These are phyloP conservation scores for Ogataea pini DNA, from an alignment of 805 yeast genomes.

Conservation along the genomic window DNA sequence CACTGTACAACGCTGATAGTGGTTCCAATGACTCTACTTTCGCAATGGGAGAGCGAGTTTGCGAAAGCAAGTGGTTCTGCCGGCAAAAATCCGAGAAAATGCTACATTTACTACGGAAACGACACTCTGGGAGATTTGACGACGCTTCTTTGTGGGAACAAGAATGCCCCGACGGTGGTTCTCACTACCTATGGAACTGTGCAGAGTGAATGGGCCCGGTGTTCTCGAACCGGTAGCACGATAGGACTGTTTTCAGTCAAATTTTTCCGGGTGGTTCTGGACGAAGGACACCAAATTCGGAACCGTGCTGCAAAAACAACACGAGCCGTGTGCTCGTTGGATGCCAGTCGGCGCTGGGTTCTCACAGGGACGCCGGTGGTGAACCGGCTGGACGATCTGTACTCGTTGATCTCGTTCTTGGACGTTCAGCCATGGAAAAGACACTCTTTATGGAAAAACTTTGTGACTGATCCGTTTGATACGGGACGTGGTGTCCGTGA, in stretches of 20 bases:
- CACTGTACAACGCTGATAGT: conserved; percentile 71
- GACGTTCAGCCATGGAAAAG: conserved; percentile 89
- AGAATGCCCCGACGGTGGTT: conserved; percentile 63
- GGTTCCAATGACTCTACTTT: conserved; percentile 87
- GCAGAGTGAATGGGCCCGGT: conserved; percentile 67
- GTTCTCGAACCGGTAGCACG: conserved; percentile 34
- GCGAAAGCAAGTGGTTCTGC: conserved; percentile 48
- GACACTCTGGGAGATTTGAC: conserved; percentile 53
- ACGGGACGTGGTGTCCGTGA: conserved; percentile 59
- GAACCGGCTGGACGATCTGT: conserved; percentile 83
- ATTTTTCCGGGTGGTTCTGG: conserved; percentile 70
- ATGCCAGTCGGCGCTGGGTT: conserved; percentile 73
- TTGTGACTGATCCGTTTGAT: conserved; percentile 81
- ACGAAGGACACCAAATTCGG: conserved; percentile 89
- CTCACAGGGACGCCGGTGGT: conserved; percentile 93
- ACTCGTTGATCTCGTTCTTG: conserved; percentile 71
- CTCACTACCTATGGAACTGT: conserved; percentile 89
- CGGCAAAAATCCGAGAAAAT: conserved; percentile 36
- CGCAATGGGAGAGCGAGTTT: conserved; percentile 90
- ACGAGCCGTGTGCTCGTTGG: conserved; percentile 68
- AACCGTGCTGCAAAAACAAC: conserved; percentile 79
- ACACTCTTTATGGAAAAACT: conserved; percentile 82
- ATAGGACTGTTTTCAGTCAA: conserved; percentile 69
- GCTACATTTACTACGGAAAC: conserved; percentile 77
- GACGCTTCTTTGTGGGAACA: conserved; percentile 39